Evolutionary conservation across 495 filamentous ascomycete genomes (phyloP), one percentile per base, ranked within the genome.

Genomic region (Penicillium crystallinum): DNA sequence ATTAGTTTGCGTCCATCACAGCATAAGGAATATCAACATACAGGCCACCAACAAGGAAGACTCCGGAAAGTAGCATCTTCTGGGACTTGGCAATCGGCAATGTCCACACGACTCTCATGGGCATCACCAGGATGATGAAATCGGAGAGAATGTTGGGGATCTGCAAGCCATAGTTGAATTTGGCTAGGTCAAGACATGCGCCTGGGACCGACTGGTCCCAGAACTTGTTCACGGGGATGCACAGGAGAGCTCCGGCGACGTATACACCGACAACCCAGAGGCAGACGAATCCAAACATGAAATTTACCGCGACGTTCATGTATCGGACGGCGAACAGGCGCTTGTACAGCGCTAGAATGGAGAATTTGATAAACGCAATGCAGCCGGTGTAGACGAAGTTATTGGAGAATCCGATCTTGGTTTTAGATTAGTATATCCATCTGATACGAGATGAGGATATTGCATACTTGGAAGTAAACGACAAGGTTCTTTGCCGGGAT

Each of bases 61-160:
- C 66, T 17, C 64, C 60, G 0, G 65, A 60, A 6, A 77, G 52
- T 15, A 70, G 64, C 21, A 67, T 23, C 40, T 71, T 79, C 44
- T 73, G 63, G 14, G 52, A 56, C 46, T 57, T 61, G 2, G 66
- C 47, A 35, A 77, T 65, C 2, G 73, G 69, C 10, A 77, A 56
- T 6, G 56, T 58, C 58, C 67, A 67, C 6, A 81, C 64, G 1
- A 72, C 68, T 1, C 72, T 71, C 11, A 82, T 58, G 0, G 81
- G 81, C 33, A 82, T 69, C 0, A 75, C 25, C 12, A 78, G 59
- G 21, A 78, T 64, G 14, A 63, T 59, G 4, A 67, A 45, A 47
- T 76, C 75, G 2, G 67, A 58, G 15, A 74, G 23, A 18, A 77
- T 72, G 34, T 77, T 77, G 0, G 71, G 67, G 8, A 74, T 58